Evolutionary conservation across 108 stramenopile species (phyloP).

Genomic region (Discostella pseudostelligera): DNA sequence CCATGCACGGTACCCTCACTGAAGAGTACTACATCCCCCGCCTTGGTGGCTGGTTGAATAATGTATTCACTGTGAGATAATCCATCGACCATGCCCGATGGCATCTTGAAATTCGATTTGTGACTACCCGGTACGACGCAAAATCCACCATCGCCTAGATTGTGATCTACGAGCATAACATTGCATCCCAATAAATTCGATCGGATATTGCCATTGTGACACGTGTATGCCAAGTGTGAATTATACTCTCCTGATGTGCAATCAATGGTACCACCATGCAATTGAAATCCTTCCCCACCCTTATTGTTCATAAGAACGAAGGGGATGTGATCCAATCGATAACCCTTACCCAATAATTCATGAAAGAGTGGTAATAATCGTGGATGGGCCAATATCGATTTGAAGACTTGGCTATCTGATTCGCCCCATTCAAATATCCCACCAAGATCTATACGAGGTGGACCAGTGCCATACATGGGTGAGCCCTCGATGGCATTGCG

Average conservation of each 20-base stretch:
- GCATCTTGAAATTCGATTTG: constrained; percentile 90
- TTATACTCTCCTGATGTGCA: constrained; percentile 82
- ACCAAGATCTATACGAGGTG: constrained; percentile 85
- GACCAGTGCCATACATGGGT: constrained; percentile 68
- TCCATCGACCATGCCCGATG: constrained; percentile 85
- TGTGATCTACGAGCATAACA: constrained; percentile 84
- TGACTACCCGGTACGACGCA: constrained; percentile 91
- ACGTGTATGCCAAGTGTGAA: constrained; percentile 80
- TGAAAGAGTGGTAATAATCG: constrained; percentile 81
- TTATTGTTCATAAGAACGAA: constrained; percentile 80
- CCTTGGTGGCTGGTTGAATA: constrained; percentile 84
- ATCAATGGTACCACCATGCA: constrained; percentile 91
- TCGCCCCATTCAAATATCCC: constrained; percentile 84
- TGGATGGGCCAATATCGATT: constrained; percentile 83
- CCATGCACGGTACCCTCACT: constrained; percentile 92
- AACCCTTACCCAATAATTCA: constrained; percentile 86
- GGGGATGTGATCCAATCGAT: constrained; percentile 91
- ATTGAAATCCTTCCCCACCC: constrained; percentile 87
- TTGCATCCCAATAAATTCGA: constrained; percentile 75
- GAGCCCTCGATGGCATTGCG: constrained; percentile 76
- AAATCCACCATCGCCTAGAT: constrained; percentile 85
- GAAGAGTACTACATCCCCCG: constrained; percentile 91
- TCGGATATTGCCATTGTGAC: constrained; percentile 69
- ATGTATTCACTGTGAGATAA: constrained; percentile 72
- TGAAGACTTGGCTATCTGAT: constrained; percentile 72